These are phyloP conservation scores for Thielaviopsis euricoi DNA, from an alignment of 2,329 filamentous ascomycete species.

Conservation along the genomic window DNA sequence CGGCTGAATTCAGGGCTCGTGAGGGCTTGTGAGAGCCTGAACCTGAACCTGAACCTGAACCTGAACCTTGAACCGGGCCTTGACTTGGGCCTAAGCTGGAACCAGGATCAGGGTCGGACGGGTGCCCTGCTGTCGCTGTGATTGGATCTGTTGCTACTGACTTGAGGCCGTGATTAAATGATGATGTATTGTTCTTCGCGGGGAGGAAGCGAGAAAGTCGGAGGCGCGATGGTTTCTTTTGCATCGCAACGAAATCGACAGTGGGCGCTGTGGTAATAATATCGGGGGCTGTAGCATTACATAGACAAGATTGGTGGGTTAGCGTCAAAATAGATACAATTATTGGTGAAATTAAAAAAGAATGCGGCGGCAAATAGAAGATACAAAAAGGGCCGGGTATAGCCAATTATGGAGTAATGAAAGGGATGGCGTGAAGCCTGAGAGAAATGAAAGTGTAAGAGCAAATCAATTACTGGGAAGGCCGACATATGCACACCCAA, in stretches of 20 bases:
- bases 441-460: not conserved
- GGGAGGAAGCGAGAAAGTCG: conserved; percentile 36
- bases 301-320: not conserved
- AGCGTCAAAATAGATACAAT: not conserved
- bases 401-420: not conserved
- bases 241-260: conserved; percentile 36
- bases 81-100: not conserved
- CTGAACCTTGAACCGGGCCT: not conserved
- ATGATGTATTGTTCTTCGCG: conserved; percentile 28
- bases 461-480: not conserved
- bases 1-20: conserved; percentile 6
- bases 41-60: conserved; percentile 5
- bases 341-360: not conserved
- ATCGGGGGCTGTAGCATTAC: conserved; percentile 33
- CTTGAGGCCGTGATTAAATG: not conserved
- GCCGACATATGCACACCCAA: not conserved
- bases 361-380: not conserved
- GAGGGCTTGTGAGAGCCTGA: conserved; percentile 5
- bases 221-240: conserved; percentile 39
- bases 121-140: not conserved
- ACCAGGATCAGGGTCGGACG: not conserved
- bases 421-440: not conserved
- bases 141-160: not conserved
- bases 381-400: not conserved
- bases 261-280: conserved; percentile 92